Conservation (phyloP, 306 rosid species). For the Vigna hirtella region DNA sequence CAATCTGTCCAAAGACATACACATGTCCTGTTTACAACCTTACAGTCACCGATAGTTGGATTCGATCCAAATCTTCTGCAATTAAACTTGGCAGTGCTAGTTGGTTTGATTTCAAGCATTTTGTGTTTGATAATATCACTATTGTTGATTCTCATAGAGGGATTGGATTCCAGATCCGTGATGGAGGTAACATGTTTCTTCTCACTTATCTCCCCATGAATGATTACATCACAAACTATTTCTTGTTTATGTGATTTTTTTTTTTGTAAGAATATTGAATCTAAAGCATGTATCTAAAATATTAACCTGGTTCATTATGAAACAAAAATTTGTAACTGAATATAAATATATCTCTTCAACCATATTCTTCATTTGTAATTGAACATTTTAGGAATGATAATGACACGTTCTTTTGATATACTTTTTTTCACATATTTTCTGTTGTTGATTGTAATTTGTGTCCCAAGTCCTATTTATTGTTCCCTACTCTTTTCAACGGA, state of each 20-base stretch:
- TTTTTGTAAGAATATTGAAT: constrained; percentile 23
- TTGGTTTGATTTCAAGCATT: constrained; percentile 69
- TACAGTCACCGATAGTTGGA: constrained; percentile 79
- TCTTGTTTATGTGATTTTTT: background rate
- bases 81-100: constrained; percentile 94
- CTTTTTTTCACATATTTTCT: background rate
- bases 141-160: constrained; percentile 93
- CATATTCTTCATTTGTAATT: constrained; percentile 14
- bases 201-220: constrained; percentile 9
- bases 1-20: constrained; percentile 86
- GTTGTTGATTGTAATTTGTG: background rate
- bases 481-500: background rate
- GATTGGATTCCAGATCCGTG: constrained; percentile 87
- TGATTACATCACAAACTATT: background rate
- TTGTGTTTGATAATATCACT: constrained; percentile 85
- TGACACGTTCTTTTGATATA: background rate
- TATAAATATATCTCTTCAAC: background rate
- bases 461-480: background rate
- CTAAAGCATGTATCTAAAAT: constrained; percentile 8
- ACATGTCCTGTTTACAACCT: constrained; percentile 75
- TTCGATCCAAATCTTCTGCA: constrained; percentile 88
- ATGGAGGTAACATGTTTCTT: constrained; percentile 69
- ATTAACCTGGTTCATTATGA: background rate
- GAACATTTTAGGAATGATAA: background rate
- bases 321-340: background rate